These are phyloP conservation scores for Penicillium griseofulvum DNA, from an alignment of 2,329 filamentous ascomycete species.

Conservation along the genomic window DNA sequence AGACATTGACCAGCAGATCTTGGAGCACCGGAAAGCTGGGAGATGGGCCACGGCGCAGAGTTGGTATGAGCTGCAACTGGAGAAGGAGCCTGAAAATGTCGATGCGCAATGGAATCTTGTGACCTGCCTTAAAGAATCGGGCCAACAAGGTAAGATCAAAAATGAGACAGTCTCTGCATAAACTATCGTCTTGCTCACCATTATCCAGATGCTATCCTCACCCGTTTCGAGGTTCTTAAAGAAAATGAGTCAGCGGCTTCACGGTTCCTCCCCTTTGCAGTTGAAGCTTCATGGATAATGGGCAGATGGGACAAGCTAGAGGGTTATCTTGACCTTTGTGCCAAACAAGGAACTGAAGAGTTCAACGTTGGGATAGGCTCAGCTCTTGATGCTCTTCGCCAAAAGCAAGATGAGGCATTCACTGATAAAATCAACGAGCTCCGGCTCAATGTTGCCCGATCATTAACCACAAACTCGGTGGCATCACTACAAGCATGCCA, in stretches of 20 bases:
- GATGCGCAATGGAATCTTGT: constrained; percentile 81
- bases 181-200: neutral
- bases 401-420: constrained; percentile 54
- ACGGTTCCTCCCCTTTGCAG: constrained; percentile 74
- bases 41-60: constrained; percentile 93
- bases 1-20: constrained; percentile 89
- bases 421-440: constrained; percentile 60
- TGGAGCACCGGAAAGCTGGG: constrained; percentile 89
- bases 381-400: constrained; percentile 61
- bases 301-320: constrained; percentile 74
- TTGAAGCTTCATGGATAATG: constrained; percentile 90
- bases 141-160: constrained; percentile 70
- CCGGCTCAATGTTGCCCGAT: constrained; percentile 67
- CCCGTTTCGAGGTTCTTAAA: constrained; percentile 77
- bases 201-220: constrained; percentile 71
- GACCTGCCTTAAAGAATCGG: constrained; percentile 89
- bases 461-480: constrained; percentile 73
- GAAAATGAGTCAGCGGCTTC: constrained; percentile 52
- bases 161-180: neutral
- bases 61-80: constrained; percentile 92
- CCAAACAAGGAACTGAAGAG: constrained; percentile 51
- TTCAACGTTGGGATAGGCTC: constrained; percentile 81
- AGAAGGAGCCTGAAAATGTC: constrained; percentile 71
- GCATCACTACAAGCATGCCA: constrained; percentile 81
- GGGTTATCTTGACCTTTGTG: constrained; percentile 56